phyloP scores from a whole-genome alignment of 805 yeast genomes.

The Pachysolen tannophilus region DNA sequence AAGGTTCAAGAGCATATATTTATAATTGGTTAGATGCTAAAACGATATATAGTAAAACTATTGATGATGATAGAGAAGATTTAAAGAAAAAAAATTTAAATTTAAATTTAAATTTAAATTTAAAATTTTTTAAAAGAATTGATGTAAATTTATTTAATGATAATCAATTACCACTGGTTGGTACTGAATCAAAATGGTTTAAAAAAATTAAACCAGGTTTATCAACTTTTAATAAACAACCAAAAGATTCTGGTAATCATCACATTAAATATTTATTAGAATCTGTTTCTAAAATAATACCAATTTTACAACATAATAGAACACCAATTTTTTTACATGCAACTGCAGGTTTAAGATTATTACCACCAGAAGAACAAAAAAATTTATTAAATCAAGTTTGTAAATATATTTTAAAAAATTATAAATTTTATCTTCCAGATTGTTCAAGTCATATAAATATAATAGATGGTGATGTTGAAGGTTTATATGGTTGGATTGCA shows the following conservation, averaged over 20 bases:
- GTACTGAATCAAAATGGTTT: conserved; percentile 36
- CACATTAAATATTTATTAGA: conserved; percentile 43
- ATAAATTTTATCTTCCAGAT: conserved; percentile 51
- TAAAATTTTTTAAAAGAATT: conserved; percentile 7
- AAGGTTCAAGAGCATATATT: conserved; percentile 54
- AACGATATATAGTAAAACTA: conserved; percentile 3
- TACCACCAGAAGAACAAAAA: conserved; percentile 39
- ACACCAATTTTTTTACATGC: conserved; percentile 67
- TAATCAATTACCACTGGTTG: conserved; percentile 22
- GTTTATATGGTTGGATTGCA: conserved; percentile 60
- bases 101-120: conserved; percentile 11
- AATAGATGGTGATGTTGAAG: conserved; percentile 60
- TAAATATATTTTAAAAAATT: conserved; percentile 34
- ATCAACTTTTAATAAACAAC: conserved; percentile 37
- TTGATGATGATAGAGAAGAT: conserved; percentile 15
- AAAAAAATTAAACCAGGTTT: conserved; percentile 51
- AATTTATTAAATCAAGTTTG: conserved; percentile 41
- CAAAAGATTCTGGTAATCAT: conserved; percentile 42
- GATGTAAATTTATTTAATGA: background rate
- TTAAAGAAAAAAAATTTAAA: conserved; percentile 12
- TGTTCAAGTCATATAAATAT: conserved; percentile 52
- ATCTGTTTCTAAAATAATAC: conserved; percentile 43
- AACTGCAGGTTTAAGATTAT: conserved; percentile 59
- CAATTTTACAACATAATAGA: conserved; percentile 48
- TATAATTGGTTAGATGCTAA: conserved; percentile 46